These are phyloP conservation scores for Meira miltonrushii DNA, from an alignment of 1,284 basidiomycete genomes.

Conservation along the genomic window DNA sequence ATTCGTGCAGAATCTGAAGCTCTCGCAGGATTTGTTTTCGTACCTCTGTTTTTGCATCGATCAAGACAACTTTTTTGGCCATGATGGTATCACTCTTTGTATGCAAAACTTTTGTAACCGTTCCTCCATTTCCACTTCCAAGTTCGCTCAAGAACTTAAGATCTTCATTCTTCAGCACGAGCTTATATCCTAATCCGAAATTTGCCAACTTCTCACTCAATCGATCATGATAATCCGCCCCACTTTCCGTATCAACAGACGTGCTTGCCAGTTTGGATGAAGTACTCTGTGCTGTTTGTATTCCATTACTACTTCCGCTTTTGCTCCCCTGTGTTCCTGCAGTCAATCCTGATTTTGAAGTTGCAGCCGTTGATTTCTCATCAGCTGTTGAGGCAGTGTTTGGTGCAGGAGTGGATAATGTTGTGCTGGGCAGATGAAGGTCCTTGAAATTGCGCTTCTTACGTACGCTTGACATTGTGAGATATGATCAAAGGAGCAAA, in stretches of 20 bases:
- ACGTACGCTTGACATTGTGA: constrained; percentile 20
- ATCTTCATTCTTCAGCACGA: constrained; percentile 54
- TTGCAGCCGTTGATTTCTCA: constrained; percentile 9
- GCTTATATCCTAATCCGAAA: constrained; percentile 54
- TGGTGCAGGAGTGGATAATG: constrained; percentile 19
- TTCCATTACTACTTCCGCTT: background rate
- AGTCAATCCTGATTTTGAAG: constrained; percentile 14
- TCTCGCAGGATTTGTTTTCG: constrained; percentile 96
- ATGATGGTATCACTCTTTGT: constrained; percentile 44
- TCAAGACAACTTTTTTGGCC: constrained; percentile 70
- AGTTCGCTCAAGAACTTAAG: constrained; percentile 72
- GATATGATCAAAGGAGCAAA: background rate
- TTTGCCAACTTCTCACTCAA: constrained; percentile 50
- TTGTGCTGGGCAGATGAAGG: constrained; percentile 37
- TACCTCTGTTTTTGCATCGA: constrained; percentile 94
- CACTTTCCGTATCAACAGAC: constrained; percentile 21
- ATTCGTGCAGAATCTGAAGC: constrained; percentile 97
- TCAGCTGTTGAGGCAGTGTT: background rate
- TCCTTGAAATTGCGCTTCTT: constrained; percentile 53
- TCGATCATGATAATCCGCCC: constrained; percentile 38
- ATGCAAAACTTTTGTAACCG: constrained; percentile 68
- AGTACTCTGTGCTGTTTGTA: constrained; percentile 9
- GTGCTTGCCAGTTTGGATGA: constrained; percentile 4
- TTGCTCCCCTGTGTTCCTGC: background rate
- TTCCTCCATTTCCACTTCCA: constrained; percentile 95